Evolutionary conservation across 2,329 filamentous ascomycete species (phyloP), one percentile per base, ranked within the genome.

Genomic region (Trichoderma arundinaceum): DNA sequence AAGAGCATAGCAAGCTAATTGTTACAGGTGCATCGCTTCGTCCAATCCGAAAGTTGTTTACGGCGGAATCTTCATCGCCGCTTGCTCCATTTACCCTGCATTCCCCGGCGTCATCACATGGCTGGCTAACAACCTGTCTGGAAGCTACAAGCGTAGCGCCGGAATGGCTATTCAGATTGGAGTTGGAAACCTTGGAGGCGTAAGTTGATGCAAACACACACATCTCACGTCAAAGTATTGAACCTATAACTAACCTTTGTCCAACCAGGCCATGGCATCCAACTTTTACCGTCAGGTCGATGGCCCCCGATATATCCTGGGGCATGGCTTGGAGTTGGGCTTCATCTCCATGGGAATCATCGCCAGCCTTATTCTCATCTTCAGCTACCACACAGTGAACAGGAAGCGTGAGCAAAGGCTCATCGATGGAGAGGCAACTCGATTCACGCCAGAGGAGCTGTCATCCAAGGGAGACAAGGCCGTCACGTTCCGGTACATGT

Each of bases 31-130:
- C 75, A 84, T 89, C 41, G 81, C 82, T 1, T 85, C 83, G 66
- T 70, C 72, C 3, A 87, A 88, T 64, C 82, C 87, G 1, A 81
- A 80, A 1, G 87, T 88, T 0, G 82, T 87, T 10, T 96, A 96
- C 70, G 90, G 86, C 0, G 92, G 90, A 0, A 89, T 89, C 0
- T 96, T 94, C 76, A 79, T 96, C 0, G 90, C 87, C 0, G 90
- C 92, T 0, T 84, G 92, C 65, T 90, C 90, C 2, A 93, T 95
- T 64, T 95, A 94, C 70, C 91, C 92, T 0, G 88, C 86, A 33
- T 90, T 95, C 65, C 81, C 91, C 0, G 94, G 94, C 61, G 90
- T 90, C 0, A 90, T 96, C 58, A 83, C 89, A 0, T 96, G 92
- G 92, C 80, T 88, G 0, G 85, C 86, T 39, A 96, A 95, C 75